phyloP scores from a whole-genome alignment of 306 rosid species.

The Ochetophila trinervis region DNA sequence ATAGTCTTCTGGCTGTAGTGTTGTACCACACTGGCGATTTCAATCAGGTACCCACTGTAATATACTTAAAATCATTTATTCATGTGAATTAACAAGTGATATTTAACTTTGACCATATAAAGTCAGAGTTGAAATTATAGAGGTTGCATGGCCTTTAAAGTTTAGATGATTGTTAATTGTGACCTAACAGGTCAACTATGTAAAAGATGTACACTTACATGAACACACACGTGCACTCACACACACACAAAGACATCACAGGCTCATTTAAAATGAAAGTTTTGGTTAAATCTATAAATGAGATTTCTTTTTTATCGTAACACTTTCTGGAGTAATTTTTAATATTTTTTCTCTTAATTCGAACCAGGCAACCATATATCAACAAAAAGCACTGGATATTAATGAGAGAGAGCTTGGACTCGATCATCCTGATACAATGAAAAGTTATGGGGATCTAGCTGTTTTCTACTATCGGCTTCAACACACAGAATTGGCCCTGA shows the following conservation, averaged over 20 bases:
- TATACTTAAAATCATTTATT: slow-evolving; percentile 20
- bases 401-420: slow-evolving; percentile 98
- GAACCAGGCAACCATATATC: slow-evolving; percentile 86
- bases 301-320: slow-evolving; percentile 3
- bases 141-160: too few species aligned
- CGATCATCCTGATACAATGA: slow-evolving; percentile 99
- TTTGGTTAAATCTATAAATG: neutral
- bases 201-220: too few species aligned
- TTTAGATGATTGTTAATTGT: too few species aligned
- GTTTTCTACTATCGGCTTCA: slow-evolving; percentile 98
- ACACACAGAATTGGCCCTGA: slow-evolving; percentile 94
- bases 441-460: slow-evolving; percentile 97
- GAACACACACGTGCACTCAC: too few species aligned
- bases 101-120: neutral
- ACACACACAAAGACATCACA: too few species aligned
- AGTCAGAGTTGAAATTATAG: too few species aligned
- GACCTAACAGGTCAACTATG: too few species aligned
- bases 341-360: slow-evolving; percentile 13
- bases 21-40: slow-evolving; percentile 97
- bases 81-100: slow-evolving; percentile 9
- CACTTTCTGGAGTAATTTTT: slow-evolving; percentile 1
- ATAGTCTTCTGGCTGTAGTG: slow-evolving; percentile 96
- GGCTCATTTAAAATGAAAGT: too few species aligned
- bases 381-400: slow-evolving; percentile 95
- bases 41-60: slow-evolving; percentile 57